Conservation (phyloP, 768 basidiomycete genomes). For the Lentinula sp. region DNA sequence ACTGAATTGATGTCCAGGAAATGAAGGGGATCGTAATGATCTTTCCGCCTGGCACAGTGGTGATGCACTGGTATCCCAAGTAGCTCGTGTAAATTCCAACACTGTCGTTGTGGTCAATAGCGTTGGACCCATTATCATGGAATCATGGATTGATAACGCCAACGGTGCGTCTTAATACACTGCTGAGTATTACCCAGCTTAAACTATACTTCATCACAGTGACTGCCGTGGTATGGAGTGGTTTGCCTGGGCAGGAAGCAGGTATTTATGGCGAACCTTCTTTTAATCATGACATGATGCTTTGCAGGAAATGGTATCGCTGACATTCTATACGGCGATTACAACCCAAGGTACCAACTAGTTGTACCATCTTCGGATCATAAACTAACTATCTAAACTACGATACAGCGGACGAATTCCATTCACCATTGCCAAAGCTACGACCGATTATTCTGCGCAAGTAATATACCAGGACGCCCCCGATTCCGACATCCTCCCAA, state of each 20-base stretch:
- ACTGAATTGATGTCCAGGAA: conserved; percentile 35
- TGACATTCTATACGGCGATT: conserved; percentile 54
- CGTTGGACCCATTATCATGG: conserved; percentile 54
- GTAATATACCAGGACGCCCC: conserved; percentile 21
- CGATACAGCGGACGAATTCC: conserved; percentile 34
- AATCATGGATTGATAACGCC: conserved; percentile 50
- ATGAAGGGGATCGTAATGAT: conserved; percentile 49
- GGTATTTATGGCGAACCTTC: conserved; percentile 23
- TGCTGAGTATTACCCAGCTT: neutral
- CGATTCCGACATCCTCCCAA: conserved; percentile 33
- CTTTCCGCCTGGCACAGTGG: conserved; percentile 46
- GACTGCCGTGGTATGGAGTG: conserved; percentile 30
- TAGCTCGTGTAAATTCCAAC: conserved; percentile 48
- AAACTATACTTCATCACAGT: neutral
- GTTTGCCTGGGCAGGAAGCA: conserved; percentile 58
- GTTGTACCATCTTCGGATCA: neutral
- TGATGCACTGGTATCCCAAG: conserved; percentile 40
- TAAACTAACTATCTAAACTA: neutral
- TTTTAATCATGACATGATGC: neutral
- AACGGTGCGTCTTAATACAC: conserved; percentile 28
- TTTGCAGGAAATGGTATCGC: conserved; percentile 45
- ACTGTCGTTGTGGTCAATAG: conserved; percentile 65
- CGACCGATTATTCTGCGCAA: conserved; percentile 52
- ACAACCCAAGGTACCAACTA: conserved; percentile 45
- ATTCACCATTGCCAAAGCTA: conserved; percentile 48